Conservation (phyloP, 805 yeast species). For the Candida ovalis region DNA sequence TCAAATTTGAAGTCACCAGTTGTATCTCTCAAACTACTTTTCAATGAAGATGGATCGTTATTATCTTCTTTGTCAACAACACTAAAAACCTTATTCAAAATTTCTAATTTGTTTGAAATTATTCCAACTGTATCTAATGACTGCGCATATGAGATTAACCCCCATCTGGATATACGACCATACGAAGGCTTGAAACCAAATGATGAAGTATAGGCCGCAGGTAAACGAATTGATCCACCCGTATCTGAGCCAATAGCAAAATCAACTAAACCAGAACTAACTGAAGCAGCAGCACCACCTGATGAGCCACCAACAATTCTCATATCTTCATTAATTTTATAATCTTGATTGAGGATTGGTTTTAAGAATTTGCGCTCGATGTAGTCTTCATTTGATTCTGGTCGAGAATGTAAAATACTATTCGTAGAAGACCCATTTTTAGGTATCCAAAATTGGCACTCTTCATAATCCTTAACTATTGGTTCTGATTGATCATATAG, state of each 20-base stretch:
- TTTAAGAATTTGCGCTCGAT: conserved; percentile 11
- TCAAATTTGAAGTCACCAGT: conserved; percentile 5
- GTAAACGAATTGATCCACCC: conserved; percentile 93
- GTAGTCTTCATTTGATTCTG: conserved; percentile 15
- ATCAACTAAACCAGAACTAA: conserved; percentile 65
- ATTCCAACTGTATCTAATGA: conserved; percentile 93
- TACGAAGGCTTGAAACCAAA: conserved; percentile 92
- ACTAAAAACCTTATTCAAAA: conserved; percentile 46
- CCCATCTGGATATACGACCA: conserved; percentile 89
- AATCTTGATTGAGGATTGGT: conserved; percentile 15
- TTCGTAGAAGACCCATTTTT: conserved; percentile 26
- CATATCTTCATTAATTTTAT: conserved; percentile 20
- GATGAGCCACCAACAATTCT: conserved; percentile 85
- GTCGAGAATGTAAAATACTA: conserved; percentile 39
- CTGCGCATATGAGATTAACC: conserved; percentile 90
- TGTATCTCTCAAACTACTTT: conserved; percentile 31
- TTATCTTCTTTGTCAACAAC: conserved; percentile 59
- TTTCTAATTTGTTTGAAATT: conserved; percentile 46
- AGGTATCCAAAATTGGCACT: conserved; percentile 24
- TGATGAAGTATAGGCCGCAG: conserved; percentile 82
- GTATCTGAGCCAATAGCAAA: conserved; percentile 93
- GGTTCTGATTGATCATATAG: conserved; percentile 22
- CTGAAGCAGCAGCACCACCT: conserved; percentile 95
- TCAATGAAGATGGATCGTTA: conserved; percentile 75
- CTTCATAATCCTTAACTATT: conserved; percentile 21